Evolutionary conservation across 2,329 filamentous ascomycete species (phyloP).

Genomic region (Mariannaea sp.): DNA sequence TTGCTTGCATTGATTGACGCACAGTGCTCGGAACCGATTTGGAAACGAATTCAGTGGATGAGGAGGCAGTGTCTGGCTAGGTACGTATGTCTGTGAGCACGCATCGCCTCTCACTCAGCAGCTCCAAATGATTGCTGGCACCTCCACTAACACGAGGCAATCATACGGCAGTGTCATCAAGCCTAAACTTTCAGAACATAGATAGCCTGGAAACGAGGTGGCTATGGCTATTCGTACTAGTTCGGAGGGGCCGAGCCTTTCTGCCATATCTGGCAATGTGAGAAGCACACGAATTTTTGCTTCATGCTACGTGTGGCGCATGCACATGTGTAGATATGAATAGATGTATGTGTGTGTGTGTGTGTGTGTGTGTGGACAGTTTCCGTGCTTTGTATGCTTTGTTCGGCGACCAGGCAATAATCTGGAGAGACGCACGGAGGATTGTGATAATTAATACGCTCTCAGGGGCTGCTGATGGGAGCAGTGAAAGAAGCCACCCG

Average conservation of each 20-base stretch:
- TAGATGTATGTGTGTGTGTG: too few species aligned
- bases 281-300: not conserved
- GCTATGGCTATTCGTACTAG: not conserved
- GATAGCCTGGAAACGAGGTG: not conserved
- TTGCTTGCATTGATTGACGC: not conserved
- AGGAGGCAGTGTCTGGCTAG: too few species aligned
- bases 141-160: not conserved
- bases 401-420: too few species aligned
- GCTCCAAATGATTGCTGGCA: not conserved
- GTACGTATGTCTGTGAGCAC: too few species aligned
- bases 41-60: not conserved
- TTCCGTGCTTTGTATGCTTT: too few species aligned
- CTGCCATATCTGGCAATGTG: slow-evolving; percentile 2
- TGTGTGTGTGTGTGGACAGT: too few species aligned
- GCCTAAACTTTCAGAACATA: not conserved
- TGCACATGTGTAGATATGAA: too few species aligned
- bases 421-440: too few species aligned
- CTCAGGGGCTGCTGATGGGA: not conserved
- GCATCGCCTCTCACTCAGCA: not conserved
- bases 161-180: not conserved
- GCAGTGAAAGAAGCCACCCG: slow-evolving; percentile 9
- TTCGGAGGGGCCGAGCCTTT: slow-evolving; percentile 7
- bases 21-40: not conserved
- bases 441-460: too few species aligned
- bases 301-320: too few species aligned